phyloP scores from a whole-genome alignment of 768 basidiomycete genomes.

The Macrocybe gigantea region DNA sequence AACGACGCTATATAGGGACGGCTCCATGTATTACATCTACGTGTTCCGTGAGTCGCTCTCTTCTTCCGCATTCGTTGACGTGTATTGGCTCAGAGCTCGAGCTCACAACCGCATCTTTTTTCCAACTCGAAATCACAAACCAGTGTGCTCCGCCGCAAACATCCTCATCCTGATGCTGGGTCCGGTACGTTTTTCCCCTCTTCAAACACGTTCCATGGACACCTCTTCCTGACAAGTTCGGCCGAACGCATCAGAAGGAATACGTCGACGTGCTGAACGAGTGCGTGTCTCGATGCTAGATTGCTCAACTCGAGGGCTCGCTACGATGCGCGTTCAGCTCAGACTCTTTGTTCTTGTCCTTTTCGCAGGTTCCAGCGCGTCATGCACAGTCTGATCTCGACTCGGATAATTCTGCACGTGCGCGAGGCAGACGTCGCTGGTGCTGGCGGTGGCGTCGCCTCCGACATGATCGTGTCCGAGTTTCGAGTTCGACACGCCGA shows the following conservation, averaged over 20 bases:
- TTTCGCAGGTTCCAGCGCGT: conserved; percentile 6
- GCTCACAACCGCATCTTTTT: neutral
- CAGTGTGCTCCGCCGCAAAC: conserved; percentile 4
- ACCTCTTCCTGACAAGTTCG: neutral
- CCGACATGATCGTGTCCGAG: too few relatives aligned
- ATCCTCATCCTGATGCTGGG: conserved; percentile 3
- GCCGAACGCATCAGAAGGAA: neutral
- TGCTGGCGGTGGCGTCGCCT: too few relatives aligned
- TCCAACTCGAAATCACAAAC: neutral
- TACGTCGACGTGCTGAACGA: conserved; percentile 2
- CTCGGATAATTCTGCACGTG: conserved; percentile 7
- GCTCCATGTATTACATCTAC: conserved; percentile 17
- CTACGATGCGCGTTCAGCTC: neutral
- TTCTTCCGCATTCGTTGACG: neutral
- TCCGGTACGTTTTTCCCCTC: neutral
- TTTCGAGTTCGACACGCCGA: too few relatives aligned
- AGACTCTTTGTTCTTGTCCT: neutral
- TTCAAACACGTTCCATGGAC: neutral
- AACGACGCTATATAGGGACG: conserved; percentile 16
- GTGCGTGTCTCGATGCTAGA: neutral
- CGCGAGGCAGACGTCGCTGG: neutral
- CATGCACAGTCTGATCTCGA: conserved; percentile 7
- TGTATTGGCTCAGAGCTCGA: too few relatives aligned
- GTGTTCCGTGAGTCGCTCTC: conserved; percentile 13
- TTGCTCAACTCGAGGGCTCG: too few relatives aligned